Evolutionary conservation across 176 grass and related monocot species (phyloP).

Genomic region (bread wheat (Triticum aestivum)): IWGSC_CS_RefSeq_v2.1 NC_057798.1:511989327-511989826

Average conservation of each 20-base stretch:
- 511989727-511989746: slow-evolving; percentile 37
- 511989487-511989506: slow-evolving; percentile 55
- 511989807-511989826: slow-evolving; percentile 79
- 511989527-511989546: slow-evolving; percentile 39
- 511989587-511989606: slow-evolving; percentile 47
- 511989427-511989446: slow-evolving; percentile 56
- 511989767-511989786: slow-evolving; percentile 66
- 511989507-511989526: slow-evolving; percentile 72
- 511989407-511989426: slow-evolving; percentile 78
- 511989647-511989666: slow-evolving; percentile 57
- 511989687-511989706: slow-evolving; percentile 51
- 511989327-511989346: slow-evolving; percentile 60
- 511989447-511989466: slow-evolving; percentile 40
- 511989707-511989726: slow-evolving; percentile 57
- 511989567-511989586: slow-evolving; percentile 55
- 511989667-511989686: slow-evolving; percentile 67
- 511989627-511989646: slow-evolving; percentile 63
- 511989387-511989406: slow-evolving; percentile 60
- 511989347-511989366: slow-evolving; percentile 81
- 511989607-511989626: slow-evolving; percentile 48
- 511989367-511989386: slow-evolving; percentile 50
- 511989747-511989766: slow-evolving; percentile 66
- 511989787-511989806: slow-evolving; percentile 59
- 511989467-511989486: slow-evolving; percentile 58
- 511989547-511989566: slow-evolving; percentile 42